Base-by-base conservation (phyloP, 1,139 yeast species). In the Suhomyces wounanorum region DNA sequence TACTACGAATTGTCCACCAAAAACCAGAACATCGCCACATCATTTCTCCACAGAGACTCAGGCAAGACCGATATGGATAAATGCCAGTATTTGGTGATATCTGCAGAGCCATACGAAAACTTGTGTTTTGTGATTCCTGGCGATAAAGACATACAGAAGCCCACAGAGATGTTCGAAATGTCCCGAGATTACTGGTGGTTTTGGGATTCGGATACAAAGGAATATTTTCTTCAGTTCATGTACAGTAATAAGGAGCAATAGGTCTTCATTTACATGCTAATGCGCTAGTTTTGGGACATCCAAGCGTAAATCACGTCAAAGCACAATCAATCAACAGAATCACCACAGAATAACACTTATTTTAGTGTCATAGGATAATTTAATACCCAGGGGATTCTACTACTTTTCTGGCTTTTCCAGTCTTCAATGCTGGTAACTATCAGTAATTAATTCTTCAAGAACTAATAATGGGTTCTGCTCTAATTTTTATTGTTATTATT, bases 21-120 rank as follows among this genome's bases (percentile, higher is more conserved):
- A 54, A 74, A 73, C 57, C 78, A 75, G 54, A 65, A 63, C 44
- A 53, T 59, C 5, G 59, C 64, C 11, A 51, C 52, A 13, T 60
- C 69, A 1, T 73, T 63, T 49, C 53, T 73, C 4, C 62, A 63
- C 23, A 54, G 54, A 9, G 61, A 62, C 17, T 59, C 56, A 1
- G 67, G 71, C 3, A 70, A 71, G 8, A 75, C 78, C 53, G 72
- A 77, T 21, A 60, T 67, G 6, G 60, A 47, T 60, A 68, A 50
- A 68, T 68, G 61, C 66, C 96, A 87, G 65, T 89, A 85, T 61
- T 62, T 90, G 55, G 81, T 89, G n/a, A 67, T 89, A 0, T 82
- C 89, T 25, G 95, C 89, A 0, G 96, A 89, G 62, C 96, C 96
- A 1, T 90, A 89, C 65, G 94, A 89, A 52, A 87, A 85, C 49